These are phyloP conservation scores for Croton laevigatus DNA, from an alignment of 441 rosid species.

Conservation along the genomic window DNA sequence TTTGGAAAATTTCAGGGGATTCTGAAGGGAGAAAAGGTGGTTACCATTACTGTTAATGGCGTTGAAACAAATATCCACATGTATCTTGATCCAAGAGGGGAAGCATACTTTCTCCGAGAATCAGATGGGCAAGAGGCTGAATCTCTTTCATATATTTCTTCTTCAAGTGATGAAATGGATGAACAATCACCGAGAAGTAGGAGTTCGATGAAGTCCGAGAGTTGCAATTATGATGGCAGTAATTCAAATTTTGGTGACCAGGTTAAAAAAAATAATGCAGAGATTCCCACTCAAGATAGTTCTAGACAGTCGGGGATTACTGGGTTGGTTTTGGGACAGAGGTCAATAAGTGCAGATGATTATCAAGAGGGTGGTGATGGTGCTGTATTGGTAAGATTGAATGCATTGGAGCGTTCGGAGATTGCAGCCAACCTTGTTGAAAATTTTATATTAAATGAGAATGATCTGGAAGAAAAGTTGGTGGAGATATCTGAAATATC, in stretches of 20 bases:
- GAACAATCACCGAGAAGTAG: constrained; percentile 28
- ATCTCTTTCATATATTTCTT: constrained; percentile 33
- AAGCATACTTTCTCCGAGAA: constrained; percentile 88
- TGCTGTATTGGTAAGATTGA: constrained; percentile 34
- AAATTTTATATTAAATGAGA: constrained; percentile 26
- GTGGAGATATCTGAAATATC: constrained; percentile 35
- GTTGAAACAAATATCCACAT: constrained; percentile 67
- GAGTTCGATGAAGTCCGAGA: constrained; percentile 50
- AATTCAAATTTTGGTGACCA: constrained; percentile 26
- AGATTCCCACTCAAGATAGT: constrained; percentile 43
- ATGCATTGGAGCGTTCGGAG: constrained; percentile 76
- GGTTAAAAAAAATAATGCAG: constrained; percentile 33
- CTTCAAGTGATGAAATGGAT: constrained; percentile 65
- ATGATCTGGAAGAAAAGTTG: constrained; percentile 30
- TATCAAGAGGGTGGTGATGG: constrained; percentile 32
- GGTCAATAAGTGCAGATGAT: constrained; percentile 40
- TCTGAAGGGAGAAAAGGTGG: constrained; percentile 69
- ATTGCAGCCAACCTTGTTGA: constrained; percentile 66
- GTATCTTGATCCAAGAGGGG: constrained; percentile 90
- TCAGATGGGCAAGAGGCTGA: constrained; percentile 53
- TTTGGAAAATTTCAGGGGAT: constrained; percentile 99
- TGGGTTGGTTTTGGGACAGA: constrained; percentile 68
- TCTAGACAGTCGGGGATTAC: constrained; percentile 53
- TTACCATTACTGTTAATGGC: constrained; percentile 65
- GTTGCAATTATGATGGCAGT: constrained; percentile 44